Evolutionary conservation across 1,139 yeast species (phyloP).

Genomic region (Yamadazyma atlantica): DNA sequence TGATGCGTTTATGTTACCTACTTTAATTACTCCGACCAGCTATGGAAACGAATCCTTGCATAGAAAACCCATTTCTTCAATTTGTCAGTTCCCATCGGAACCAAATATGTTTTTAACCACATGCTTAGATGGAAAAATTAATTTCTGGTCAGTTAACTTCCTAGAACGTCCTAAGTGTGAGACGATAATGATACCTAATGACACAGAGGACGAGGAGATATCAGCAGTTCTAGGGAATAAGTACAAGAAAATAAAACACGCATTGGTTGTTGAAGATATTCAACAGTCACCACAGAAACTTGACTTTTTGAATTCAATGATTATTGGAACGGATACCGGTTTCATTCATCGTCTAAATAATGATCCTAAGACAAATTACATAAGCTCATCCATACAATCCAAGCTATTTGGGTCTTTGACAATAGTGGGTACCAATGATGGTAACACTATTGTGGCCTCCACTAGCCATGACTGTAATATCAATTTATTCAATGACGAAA

Average conservation of each 20-base stretch:
- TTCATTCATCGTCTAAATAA: slow-evolving; percentile 37
- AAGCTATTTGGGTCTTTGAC: slow-evolving; percentile 7
- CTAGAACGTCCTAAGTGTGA: slow-evolving; percentile 14
- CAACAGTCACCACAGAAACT: slow-evolving; percentile 13
- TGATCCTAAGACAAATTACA: slow-evolving; percentile 27
- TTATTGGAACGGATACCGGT: slow-evolving; percentile 50
- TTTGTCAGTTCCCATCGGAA: slow-evolving; percentile 9
- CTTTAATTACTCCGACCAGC: slow-evolving; percentile 24
- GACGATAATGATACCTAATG: slow-evolving; percentile 6
- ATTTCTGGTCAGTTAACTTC: slow-evolving; percentile 41
- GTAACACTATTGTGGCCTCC: slow-evolving; percentile 9
- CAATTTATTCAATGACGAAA: slow-evolving; percentile 10
- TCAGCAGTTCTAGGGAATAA: slow-evolving; percentile 6
- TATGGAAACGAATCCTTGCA: slow-evolving; percentile 14
- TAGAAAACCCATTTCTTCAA: slow-evolving; percentile 12
- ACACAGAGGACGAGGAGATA: slow-evolving; percentile 6
- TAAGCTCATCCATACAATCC: slow-evolving; percentile 16
- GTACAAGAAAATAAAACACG: slow-evolving; percentile 7
- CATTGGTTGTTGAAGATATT: slow-evolving; percentile 7
- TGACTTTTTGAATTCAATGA: slow-evolving; percentile 15
- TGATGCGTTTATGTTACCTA: slow-evolving; percentile 23
- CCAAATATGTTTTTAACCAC: slow-evolving; percentile 27
- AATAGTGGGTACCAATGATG: slow-evolving; percentile 11
- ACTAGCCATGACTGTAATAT: slow-evolving; percentile 10
- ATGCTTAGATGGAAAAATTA: slow-evolving; percentile 37